Conservation (phyloP, 129 eudicot species). For the Flaveria brownii region DNA sequence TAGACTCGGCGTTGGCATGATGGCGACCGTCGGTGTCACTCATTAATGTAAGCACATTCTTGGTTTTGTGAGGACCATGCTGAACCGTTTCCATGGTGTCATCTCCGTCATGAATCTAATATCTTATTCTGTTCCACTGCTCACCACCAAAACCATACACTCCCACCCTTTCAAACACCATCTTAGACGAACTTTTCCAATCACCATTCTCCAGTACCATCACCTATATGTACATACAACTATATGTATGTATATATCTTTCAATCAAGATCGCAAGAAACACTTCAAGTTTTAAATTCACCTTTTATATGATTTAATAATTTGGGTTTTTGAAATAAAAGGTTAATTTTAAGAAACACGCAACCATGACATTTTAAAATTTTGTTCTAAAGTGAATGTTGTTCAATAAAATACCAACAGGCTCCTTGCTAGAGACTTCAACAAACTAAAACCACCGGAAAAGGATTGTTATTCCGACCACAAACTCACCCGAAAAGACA, state of each 20-base stretch:
- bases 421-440: slow-evolving; percentile 4
- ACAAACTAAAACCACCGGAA: slow-evolving; percentile 6
- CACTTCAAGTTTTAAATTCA: too few relatives aligned
- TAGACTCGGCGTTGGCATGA: slow-evolving; percentile 86
- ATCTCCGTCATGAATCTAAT: slow-evolving; percentile 45
- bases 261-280: not conserved
- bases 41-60: slow-evolving; percentile 80
- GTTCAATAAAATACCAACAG: not conserved
- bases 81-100: slow-evolving; percentile 74
- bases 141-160: slow-evolving; percentile 46
- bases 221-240: slow-evolving; percentile 27
- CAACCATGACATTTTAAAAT: slow-evolving; percentile 27
- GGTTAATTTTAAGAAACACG: slow-evolving; percentile 24
- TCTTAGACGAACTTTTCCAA: not conserved
- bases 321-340: slow-evolving; percentile 18
- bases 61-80: slow-evolving; percentile 77
- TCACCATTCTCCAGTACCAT: too few relatives aligned
- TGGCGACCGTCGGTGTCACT: slow-evolving; percentile 97
- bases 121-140: slow-evolving; percentile 36
- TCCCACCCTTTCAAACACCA: slow-evolving; percentile 68
- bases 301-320: not conserved
- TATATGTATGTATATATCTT: slow-evolving; percentile 16
- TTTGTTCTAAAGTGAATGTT: not conserved
- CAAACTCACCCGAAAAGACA: too few relatives aligned
- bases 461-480: not conserved